Evolutionary conservation across 2,329 filamentous ascomycete species (phyloP).

Genomic region (Orbilia quercus): DNA sequence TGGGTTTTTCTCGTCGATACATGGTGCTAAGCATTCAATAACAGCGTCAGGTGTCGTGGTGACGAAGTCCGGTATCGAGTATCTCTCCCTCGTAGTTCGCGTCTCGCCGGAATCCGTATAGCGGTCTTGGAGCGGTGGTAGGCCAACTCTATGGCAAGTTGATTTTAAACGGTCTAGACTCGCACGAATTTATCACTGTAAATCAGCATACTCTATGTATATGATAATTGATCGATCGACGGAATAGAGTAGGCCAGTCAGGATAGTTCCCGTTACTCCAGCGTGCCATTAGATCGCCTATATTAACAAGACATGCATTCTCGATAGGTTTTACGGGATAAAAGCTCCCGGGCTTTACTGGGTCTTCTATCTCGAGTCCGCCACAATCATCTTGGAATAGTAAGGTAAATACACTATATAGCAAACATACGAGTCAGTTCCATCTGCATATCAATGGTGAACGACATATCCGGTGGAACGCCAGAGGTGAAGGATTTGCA

Average conservation of each 20-base stretch:
- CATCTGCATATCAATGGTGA: neutral
- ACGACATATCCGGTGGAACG: too few species aligned
- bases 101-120: constrained; percentile 61
- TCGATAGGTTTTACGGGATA: constrained; percentile 63
- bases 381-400: constrained; percentile 67
- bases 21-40: constrained; percentile 64
- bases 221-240: too few species aligned
- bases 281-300: constrained; percentile 66
- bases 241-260: neutral
- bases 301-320: constrained; percentile 65
- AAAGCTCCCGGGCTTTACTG: constrained; percentile 62
- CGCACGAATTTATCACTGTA: too few species aligned
- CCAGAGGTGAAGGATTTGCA: neutral
- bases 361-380: constrained; percentile 65
- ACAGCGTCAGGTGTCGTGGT: constrained; percentile 63
- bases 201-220: too few species aligned
- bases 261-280: constrained; percentile 65
- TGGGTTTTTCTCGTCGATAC: constrained; percentile 26
- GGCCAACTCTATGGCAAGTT: constrained; percentile 65
- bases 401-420: constrained; percentile 63
- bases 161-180: constrained; percentile 64
- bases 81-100: constrained; percentile 64
- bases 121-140: constrained; percentile 63
- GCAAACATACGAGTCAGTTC: neutral
- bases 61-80: constrained; percentile 67